Evolutionary conservation across 1,284 basidiomycete species (phyloP), one percentile per base, ranked within the genome.

Genomic region (Volvariella volvacea): DNA sequence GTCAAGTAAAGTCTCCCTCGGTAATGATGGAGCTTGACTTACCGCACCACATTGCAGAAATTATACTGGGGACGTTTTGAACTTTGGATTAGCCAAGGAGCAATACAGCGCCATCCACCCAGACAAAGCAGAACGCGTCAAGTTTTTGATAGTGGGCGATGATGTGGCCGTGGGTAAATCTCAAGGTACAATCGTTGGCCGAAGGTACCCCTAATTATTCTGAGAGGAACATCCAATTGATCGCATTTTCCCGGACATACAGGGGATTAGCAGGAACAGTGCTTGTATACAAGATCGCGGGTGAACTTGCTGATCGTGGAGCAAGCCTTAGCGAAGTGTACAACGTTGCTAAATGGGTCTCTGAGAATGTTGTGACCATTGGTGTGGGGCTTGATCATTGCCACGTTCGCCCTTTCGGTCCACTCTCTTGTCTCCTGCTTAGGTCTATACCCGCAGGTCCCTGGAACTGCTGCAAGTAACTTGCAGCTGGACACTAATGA

Each of bases 361-460:
- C 84, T 1, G 69, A 74, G 7, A 73, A 75, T 39, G 62, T 88
- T 12, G 92, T 79, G 3, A 93, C 92, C 1, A 82, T 95, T 50
- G 94, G 93, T 37, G 85, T 88, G 39, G 91, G 89, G n/a, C 74
- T 95, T 37, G 92, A 92, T 39, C 93, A 96, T 63, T 92, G 88
- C 54, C 91, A 95, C 63, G 91, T 92, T 55, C 30, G 68, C 47
- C 22, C 17, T 17, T 42, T 12, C 25, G 25, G 31, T 34, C 10
- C 22, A 19, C 16, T 38, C 14, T 4, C 28, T 25, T 10, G 17
- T 37, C 14, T 15, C 12, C 30, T 17, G 19, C 15, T 41, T 1
- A 12, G 41, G 31, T 16, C 42, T 32, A 21, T 9, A 31, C 31
- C n/a, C 16, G 9, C 44, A 89, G 85, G 81, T 92, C 43, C 88